Evolutionary conservation across 805 yeast species (phyloP).

Genomic region (Jamesozyma hellenica): DNA sequence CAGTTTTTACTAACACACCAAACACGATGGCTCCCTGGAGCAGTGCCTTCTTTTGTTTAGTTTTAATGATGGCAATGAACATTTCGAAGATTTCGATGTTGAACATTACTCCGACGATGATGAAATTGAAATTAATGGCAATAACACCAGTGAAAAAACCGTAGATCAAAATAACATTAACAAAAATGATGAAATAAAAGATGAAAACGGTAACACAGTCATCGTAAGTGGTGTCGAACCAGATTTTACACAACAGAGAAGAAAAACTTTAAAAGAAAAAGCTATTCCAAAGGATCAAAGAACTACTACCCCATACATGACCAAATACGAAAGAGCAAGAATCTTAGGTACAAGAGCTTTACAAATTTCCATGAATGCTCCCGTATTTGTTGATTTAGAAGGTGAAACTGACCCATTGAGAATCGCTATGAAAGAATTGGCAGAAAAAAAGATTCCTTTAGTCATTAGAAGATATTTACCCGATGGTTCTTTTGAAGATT

Average conservation of each 20-base stretch:
- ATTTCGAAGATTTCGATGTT: constrained; percentile 74
- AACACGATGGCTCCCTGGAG: too few relatives aligned
- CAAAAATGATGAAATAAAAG: constrained; percentile 32
- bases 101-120: constrained; percentile 75
- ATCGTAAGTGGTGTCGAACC: constrained; percentile 60
- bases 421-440: constrained; percentile 92
- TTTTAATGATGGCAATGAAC: constrained; percentile 61
- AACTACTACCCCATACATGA: constrained; percentile 96
- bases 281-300: constrained; percentile 85
- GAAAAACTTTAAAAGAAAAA: constrained; percentile 62
- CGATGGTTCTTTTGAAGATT: constrained; percentile 93
- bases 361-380: constrained; percentile 97
- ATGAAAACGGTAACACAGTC: constrained; percentile 60
- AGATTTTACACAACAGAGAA: constrained; percentile 37
- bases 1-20: too few relatives aligned
- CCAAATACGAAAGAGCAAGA: constrained; percentile 96
- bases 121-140: constrained; percentile 29
- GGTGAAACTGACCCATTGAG: constrained; percentile 98
- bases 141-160: constrained; percentile 19
- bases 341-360: constrained; percentile 94
- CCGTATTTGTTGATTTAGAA: constrained; percentile 93
- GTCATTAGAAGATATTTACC: constrained; percentile 94
- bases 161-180: constrained; percentile 28
- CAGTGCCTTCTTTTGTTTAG: constrained; percentile 18
- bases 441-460: constrained; percentile 89